Conservation (phyloP, 2,329 filamentous ascomycete species). For the Ambrosiella beaveri region DNA sequence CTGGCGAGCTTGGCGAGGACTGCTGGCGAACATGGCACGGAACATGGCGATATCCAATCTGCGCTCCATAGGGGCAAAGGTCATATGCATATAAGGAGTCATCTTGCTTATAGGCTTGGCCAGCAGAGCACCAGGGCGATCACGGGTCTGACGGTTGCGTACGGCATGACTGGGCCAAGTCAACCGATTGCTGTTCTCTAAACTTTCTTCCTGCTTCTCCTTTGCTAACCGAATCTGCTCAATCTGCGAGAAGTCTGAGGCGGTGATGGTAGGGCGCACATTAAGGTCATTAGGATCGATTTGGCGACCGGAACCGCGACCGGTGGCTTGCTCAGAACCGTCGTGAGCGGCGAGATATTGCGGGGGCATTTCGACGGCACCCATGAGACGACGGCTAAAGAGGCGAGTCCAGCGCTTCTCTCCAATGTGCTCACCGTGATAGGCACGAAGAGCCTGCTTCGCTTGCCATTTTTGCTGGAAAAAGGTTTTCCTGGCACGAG, state of each 20-base stretch:
- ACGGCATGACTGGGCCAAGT: slow-evolving; percentile 7
- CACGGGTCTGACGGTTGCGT: slow-evolving; percentile 4
- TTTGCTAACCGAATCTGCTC: slow-evolving; percentile 13
- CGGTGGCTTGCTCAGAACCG: slow-evolving; percentile 67
- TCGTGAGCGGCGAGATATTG: slow-evolving; percentile 63
- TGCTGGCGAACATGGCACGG: slow-evolving; percentile 84
- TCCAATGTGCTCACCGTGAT: slow-evolving; percentile 87
- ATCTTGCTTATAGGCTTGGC: slow-evolving; percentile 23
- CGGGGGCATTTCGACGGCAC: slow-evolving; percentile 73
- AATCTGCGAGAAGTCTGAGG: slow-evolving; percentile 15
- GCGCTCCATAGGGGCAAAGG: slow-evolving; percentile 78
- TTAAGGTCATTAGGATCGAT: slow-evolving; percentile 13
- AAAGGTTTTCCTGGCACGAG: slow-evolving; percentile 43
- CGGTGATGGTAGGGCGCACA: slow-evolving; percentile 15
- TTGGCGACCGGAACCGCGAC: slow-evolving; percentile 59
- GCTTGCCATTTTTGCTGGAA: slow-evolving; percentile 98
- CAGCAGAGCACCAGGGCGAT: slow-evolving; percentile 18
- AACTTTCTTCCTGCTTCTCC: slow-evolving; percentile 8
- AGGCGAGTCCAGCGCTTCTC: slow-evolving; percentile 90
- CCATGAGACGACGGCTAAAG: slow-evolving; percentile 66
- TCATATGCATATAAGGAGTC: slow-evolving; percentile 93
- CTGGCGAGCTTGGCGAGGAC: slow-evolving; percentile 78
- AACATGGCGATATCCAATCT: slow-evolving; percentile 90
- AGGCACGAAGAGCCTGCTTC: slow-evolving; percentile 67
- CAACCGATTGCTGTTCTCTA: slow-evolving; percentile 3